Percentiles rank a stretch among this genome's conserved stretches.
These are phyloP conservation scores for Phaeotremella skinneri DNA, from an alignment of 768 basidiomycete genomes.

Conservation along the genomic window DNA sequence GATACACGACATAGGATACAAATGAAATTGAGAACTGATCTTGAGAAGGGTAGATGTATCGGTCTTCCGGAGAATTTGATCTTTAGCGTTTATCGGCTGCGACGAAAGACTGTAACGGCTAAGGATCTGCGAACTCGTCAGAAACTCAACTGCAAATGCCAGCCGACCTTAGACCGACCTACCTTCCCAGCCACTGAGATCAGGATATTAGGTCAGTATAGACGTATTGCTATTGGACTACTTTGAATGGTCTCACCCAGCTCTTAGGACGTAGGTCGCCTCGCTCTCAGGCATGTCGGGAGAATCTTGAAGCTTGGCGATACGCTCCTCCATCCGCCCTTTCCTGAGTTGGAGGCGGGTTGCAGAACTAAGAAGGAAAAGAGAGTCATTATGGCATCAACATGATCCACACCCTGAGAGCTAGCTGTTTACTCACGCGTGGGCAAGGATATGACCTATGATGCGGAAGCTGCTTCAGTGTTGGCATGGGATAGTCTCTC, in stretches of 20 bases:
- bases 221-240: too few relatives aligned
- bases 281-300: constrained; percentile 51
- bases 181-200: constrained; percentile 15
- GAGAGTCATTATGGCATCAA: not conserved
- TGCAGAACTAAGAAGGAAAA: constrained; percentile 36
- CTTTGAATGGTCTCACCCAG: constrained; percentile 45
- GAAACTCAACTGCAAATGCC: too few relatives aligned
- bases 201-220: not conserved
- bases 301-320: constrained; percentile 48
- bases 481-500: not conserved
- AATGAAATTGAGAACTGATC: too few relatives aligned
- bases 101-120: too few relatives aligned
- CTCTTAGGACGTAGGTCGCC: constrained; percentile 42
- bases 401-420: not conserved
- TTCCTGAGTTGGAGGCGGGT: constrained; percentile 50
- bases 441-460: constrained; percentile 48
- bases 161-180: too few relatives aligned
- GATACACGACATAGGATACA: too few relatives aligned
- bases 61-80: too few relatives aligned
- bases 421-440: constrained; percentile 36
- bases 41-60: too few relatives aligned
- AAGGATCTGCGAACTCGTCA: too few relatives aligned
- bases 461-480: constrained; percentile 1
- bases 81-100: too few relatives aligned
- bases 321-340: constrained; percentile 50